A percentile compares a stretch with the other conserved stretches of the same genome.
phyloP scores from a whole-genome alignment of 2,329 filamentous ascomycete species.

The Fusarium sacchari region DNA sequence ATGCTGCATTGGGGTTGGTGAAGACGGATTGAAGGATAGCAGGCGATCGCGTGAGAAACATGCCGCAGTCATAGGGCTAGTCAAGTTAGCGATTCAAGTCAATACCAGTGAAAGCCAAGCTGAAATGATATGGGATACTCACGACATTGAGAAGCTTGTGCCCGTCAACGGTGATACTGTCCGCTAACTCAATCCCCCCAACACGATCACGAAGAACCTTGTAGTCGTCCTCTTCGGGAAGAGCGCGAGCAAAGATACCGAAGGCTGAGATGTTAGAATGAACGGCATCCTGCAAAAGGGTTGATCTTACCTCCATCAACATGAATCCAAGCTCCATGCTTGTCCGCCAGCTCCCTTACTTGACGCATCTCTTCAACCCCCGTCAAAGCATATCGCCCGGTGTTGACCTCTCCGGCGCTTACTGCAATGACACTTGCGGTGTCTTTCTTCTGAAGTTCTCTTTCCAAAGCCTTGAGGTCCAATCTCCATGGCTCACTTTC shows the following conservation, averaged over 20 bases:
- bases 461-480: slow-evolving; percentile 73
- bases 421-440: slow-evolving; percentile 80
- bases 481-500: slow-evolving; percentile 72
- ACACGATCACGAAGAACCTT: slow-evolving; percentile 58
- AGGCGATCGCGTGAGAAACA: slow-evolving; percentile 81
- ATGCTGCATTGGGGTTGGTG: slow-evolving; percentile 86
- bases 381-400: slow-evolving; percentile 77
- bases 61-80: slow-evolving; percentile 88
- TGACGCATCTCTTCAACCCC: slow-evolving; percentile 66
- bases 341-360: slow-evolving; percentile 76
- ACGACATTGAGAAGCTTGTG: slow-evolving; percentile 95
- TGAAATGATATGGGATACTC: slow-evolving; percentile 45
- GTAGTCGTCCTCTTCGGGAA: slow-evolving; percentile 69
- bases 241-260: slow-evolving; percentile 78
- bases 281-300: too few species aligned
- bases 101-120: background rate
- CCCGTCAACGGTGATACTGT: slow-evolving; percentile 86
- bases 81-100: slow-evolving; percentile 8
- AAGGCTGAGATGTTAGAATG: slow-evolving; percentile 67
- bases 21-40: slow-evolving; percentile 71
- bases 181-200: slow-evolving; percentile 79
- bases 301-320: slow-evolving; percentile 73
- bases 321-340: slow-evolving; percentile 85
- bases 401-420: slow-evolving; percentile 92
- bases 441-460: slow-evolving; percentile 60